phyloP scores from a whole-genome alignment of 1,284 basidiomycete species.

The Phellopilus nigrolimitatus region DNA sequence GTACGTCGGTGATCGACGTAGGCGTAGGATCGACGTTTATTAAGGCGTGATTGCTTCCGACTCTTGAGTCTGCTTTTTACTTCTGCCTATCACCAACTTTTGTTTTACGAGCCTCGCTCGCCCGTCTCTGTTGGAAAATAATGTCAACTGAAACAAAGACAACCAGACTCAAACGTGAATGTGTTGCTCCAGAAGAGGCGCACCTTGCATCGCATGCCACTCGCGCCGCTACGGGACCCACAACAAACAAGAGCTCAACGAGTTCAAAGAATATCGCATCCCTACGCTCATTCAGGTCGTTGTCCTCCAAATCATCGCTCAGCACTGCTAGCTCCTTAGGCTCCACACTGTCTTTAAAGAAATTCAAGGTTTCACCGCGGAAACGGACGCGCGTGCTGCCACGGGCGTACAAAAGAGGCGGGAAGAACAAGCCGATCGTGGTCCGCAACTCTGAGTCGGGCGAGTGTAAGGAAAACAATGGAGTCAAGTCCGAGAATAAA shows the following conservation, averaged over 20 bases:
- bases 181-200: too few species aligned
- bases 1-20: not conserved
- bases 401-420: slow-evolving; percentile 4
- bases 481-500: not conserved
- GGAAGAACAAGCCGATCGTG: slow-evolving; percentile 9
- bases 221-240: not conserved
- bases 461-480: not conserved
- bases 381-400: slow-evolving; percentile 3
- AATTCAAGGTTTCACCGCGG: slow-evolving; percentile 4
- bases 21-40: not conserved
- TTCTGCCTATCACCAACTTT: too few species aligned
- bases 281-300: not conserved
- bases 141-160: slow-evolving; percentile 54
- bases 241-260: not conserved
- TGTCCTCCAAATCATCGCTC: slow-evolving; percentile 3
- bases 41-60: too few species aligned
- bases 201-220: too few species aligned
- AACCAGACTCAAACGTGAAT: too few species aligned
- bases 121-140: too few species aligned
- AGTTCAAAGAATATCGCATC: not conserved
- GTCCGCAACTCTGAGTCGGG: not conserved
- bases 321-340: not conserved
- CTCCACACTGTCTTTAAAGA: not conserved
- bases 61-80: not conserved
- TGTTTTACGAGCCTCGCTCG: too few species aligned